These are phyloP conservation scores for Aspergillus pseudonomiae DNA, from an alignment of 2,329 filamentous ascomycete genomes.

Conservation along the genomic window DNA sequence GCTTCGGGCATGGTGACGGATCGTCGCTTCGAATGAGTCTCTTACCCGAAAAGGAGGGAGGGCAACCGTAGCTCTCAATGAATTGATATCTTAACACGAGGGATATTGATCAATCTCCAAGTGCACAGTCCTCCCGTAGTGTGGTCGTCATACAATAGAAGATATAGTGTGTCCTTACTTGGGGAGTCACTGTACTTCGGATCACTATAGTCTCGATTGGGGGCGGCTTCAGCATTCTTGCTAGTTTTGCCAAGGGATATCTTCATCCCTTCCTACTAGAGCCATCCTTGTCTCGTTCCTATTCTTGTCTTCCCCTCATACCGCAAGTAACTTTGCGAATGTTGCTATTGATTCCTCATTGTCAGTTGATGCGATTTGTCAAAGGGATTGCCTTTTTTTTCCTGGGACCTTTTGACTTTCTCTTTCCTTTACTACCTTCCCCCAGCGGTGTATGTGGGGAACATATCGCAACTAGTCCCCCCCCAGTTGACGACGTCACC, in stretches of 20 bases:
- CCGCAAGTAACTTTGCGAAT: not conserved
- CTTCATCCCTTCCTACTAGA: conserved; percentile 10
- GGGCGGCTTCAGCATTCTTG: conserved; percentile 7
- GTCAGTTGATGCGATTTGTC: not conserved
- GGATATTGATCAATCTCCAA: not conserved
- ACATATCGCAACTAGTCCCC: not conserved
- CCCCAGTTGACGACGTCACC: conserved; percentile 5
- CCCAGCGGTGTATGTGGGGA: not conserved
- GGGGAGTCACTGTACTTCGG: not conserved
- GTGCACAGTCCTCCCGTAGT: not conserved
- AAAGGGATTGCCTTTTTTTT: not conserved
- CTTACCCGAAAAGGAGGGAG: not conserved
- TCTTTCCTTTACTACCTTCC: not conserved
- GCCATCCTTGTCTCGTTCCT: not conserved
- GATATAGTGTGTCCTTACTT: not conserved
- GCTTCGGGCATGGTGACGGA: not conserved
- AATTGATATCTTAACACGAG: not conserved
- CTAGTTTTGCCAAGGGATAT: conserved; percentile 18
- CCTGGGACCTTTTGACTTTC: not conserved
- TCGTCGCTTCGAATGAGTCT: not conserved
- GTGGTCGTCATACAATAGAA: not conserved
- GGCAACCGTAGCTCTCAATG: not conserved
- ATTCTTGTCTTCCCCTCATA: conserved; percentile 6
- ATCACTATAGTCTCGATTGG: not conserved
- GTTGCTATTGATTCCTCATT: not conserved